Conservation (phyloP, 495 filamentous ascomycete species). For the Aspergillus bridgeri region DNA sequence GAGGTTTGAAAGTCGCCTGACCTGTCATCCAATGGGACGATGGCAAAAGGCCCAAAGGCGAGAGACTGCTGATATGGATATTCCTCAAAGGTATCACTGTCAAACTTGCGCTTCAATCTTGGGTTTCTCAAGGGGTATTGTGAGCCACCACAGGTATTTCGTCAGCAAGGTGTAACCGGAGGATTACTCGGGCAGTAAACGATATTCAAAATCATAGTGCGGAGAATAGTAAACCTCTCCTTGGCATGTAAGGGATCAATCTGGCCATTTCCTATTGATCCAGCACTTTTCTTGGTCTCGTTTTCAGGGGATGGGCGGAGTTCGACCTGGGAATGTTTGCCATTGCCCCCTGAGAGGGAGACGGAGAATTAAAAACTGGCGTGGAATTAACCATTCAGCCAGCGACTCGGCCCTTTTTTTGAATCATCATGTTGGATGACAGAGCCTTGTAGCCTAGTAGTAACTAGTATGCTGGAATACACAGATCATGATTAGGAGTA, state of each 20-base stretch:
- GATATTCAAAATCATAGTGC: not conserved
- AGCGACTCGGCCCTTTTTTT: too few relatives aligned
- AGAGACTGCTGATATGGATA: not conserved
- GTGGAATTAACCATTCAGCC: too few relatives aligned
- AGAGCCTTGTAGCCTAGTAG: too few relatives aligned
- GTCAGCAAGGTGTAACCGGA: not conserved
- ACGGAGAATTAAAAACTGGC: too few relatives aligned
- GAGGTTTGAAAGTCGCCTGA: not conserved
- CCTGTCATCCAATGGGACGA: not conserved
- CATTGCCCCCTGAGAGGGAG: too few relatives aligned
- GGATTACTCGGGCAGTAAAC: not conserved
- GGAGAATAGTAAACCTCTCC: not conserved
- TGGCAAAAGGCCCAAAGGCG: not conserved
- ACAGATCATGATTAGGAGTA: too few relatives aligned
- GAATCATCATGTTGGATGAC: too few relatives aligned
- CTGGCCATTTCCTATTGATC: too few relatives aligned
- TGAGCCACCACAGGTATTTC: not conserved
- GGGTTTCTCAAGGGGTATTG: not conserved
- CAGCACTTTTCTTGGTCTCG: too few relatives aligned
- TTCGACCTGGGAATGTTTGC: too few relatives aligned
- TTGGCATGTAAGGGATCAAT: not conserved
- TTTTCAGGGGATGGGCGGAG: too few relatives aligned
- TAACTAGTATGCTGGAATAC: too few relatives aligned
- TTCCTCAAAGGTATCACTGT: not conserved
- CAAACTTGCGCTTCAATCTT: not conserved